A percentile compares a stretch with the other conserved stretches of the same genome.
Conservation (phyloP, 2,329 filamentous ascomycete genomes). For the Clarireedia hainanense region DNA sequence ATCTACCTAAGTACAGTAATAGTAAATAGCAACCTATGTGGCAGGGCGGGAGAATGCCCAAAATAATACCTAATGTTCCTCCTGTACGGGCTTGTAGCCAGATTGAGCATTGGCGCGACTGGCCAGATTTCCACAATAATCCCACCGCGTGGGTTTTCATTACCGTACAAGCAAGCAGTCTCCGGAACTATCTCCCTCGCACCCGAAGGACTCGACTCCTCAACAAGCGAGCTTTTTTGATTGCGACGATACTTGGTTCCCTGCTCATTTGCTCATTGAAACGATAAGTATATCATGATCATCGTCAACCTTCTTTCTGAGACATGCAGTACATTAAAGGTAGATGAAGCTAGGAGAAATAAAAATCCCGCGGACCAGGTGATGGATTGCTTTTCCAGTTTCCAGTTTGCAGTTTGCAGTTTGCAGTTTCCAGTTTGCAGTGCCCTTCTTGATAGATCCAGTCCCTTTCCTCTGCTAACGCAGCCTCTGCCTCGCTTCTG, state of each 20-base stretch:
- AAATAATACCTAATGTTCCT: neutral
- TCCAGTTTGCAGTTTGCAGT: no score
- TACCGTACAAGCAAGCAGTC: neutral
- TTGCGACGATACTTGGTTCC: neutral
- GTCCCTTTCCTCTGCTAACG: no score
- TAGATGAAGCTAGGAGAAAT: neutral
- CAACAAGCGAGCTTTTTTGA: neutral
- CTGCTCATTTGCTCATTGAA: neutral
- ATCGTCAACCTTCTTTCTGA: neutral
- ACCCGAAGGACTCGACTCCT: neutral
- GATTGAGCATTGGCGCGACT: neutral
- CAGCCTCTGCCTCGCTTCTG: neutral
- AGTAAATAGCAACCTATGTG: neutral
- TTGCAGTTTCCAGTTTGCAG: no score
- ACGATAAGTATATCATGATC: neutral
- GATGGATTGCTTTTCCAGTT: no score
- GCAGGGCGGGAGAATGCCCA: neutral
- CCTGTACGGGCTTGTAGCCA: neutral
- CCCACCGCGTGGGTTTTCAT: neutral
- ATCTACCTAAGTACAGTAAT: neutral
- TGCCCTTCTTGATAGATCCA: no score
- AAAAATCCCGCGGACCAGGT: neutral
- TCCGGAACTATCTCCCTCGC: conserved; percentile 5
- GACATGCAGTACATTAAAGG: neutral
- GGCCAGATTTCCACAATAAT: neutral